phyloP scores from a whole-genome alignment of 331 rosid species.

The Arachis monticola region DNA sequence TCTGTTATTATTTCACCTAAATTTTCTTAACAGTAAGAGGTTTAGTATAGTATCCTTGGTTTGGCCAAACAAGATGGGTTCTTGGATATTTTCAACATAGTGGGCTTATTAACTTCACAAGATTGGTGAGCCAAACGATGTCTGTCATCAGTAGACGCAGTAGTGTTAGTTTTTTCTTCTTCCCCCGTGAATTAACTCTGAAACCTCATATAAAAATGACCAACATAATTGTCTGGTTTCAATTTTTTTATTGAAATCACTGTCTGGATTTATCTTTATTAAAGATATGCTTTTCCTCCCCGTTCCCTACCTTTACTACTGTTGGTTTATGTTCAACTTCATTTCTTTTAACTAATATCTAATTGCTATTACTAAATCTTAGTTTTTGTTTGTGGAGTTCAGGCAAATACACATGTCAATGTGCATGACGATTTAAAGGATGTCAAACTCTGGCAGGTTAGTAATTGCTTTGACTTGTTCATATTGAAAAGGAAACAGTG shows the following conservation, averaged over 20 bases:
- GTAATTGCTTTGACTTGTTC: slow-evolving; percentile 13
- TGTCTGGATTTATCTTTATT: neutral
- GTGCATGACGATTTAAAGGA: slow-evolving; percentile 90
- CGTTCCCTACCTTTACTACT: neutral
- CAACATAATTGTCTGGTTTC: neutral
- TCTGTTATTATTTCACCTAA: too few species aligned
- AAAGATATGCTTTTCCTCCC: slow-evolving; percentile 18
- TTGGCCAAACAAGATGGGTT: too few species aligned
- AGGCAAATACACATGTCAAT: slow-evolving; percentile 98
- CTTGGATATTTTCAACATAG: too few species aligned
- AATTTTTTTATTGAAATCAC: neutral
- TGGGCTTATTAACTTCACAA: too few species aligned
- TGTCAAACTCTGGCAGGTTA: slow-evolving; percentile 98
- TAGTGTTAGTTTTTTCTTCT: neutral
- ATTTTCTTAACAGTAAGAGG: too few species aligned
- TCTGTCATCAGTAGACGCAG: too few species aligned
- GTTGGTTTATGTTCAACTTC: slow-evolving; percentile 1
- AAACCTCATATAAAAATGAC: neutral
- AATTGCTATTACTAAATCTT: slow-evolving; percentile 24
- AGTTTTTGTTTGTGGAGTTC: slow-evolving; percentile 40
- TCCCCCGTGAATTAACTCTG: slow-evolving; percentile 1
- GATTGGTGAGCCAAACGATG: too few species aligned
- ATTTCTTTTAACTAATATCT: slow-evolving; percentile 5
- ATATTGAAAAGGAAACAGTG: neutral
- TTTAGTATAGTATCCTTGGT: too few species aligned